These are phyloP conservation scores for Paramarasmius palmivorus DNA, from an alignment of 1,284 basidiomycete species.

Conservation along the genomic window DNA sequence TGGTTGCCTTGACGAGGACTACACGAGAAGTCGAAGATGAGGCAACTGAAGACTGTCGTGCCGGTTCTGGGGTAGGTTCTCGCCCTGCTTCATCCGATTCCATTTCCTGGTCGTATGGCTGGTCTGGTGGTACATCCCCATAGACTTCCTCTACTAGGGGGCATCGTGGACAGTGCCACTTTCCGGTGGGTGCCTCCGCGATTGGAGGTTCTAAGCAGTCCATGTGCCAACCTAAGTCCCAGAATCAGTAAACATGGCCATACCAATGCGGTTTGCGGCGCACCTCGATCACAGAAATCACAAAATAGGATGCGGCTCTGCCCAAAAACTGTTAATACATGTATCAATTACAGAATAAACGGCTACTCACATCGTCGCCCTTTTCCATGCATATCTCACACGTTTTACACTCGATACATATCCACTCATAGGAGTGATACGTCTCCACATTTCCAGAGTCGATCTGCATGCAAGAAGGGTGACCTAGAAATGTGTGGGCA, in stretches of 20 bases:
- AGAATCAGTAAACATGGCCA: constrained; percentile 11
- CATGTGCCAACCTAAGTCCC: constrained; percentile 80
- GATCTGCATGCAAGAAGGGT: constrained; percentile 77
- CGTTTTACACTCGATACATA: constrained; percentile 90
- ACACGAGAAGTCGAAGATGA: constrained; percentile 45
- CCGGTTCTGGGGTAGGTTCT: constrained; percentile 15
- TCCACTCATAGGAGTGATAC: constrained; percentile 79
- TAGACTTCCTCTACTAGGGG: constrained; percentile 28
- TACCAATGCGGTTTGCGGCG: constrained; percentile 16
- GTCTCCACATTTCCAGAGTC: constrained; percentile 48
- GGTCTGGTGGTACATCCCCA: too few species aligned
- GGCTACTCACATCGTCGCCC: constrained; percentile 81
- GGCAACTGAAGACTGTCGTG: constrained; percentile 44
- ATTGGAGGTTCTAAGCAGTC: constrained; percentile 83
- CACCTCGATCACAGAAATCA: constrained; percentile 91
- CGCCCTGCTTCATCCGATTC: constrained; percentile 15
- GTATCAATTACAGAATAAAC: constrained; percentile 10
- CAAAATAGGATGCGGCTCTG: constrained; percentile 89
- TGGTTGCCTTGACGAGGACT: constrained; percentile 27
- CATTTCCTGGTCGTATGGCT: too few species aligned
- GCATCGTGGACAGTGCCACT: constrained; percentile 75
- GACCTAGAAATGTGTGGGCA: constrained; percentile 46
- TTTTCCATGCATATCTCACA: constrained; percentile 89
- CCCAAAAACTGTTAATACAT: constrained; percentile 8
- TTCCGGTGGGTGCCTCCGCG: constrained; percentile 68